A percentile compares a stretch with the other conserved stretches of the same genome.
These are phyloP conservation scores for Cutaneotrichosporon curvatum DNA, from an alignment of 1,284 basidiomycete species.

Conservation along the genomic window DNA sequence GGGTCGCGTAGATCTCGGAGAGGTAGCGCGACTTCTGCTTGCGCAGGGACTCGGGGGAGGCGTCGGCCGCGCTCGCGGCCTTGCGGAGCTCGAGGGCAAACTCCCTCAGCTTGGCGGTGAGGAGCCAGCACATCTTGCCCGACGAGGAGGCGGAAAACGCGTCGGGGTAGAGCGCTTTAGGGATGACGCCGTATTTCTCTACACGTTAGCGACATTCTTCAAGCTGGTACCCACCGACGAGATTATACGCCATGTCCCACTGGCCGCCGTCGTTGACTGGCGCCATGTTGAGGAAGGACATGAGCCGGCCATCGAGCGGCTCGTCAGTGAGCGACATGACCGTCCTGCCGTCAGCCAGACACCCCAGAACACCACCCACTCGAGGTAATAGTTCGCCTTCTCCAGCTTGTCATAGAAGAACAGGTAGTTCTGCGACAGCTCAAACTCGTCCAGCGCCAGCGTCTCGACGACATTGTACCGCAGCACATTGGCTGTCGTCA, in stretches of 20 bases:
- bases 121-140: slow-evolving; percentile 62
- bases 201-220: too few relatives aligned
- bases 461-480: slow-evolving; percentile 77
- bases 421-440: slow-evolving; percentile 79
- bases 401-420: slow-evolving; percentile 95
- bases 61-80: slow-evolving; percentile 2
- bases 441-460: slow-evolving; percentile 76
- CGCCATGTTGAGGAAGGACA: slow-evolving; percentile 66
- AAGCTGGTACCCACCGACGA: slow-evolving; percentile 52
- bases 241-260: slow-evolving; percentile 90
- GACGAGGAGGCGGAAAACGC: slow-evolving; percentile 73
- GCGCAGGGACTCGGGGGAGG: slow-evolving; percentile 19
- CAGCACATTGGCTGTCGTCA: slow-evolving; percentile 57
- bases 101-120: slow-evolving; percentile 86
- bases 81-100: slow-evolving; percentile 71
- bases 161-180: slow-evolving; percentile 76
- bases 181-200: slow-evolving; percentile 69
- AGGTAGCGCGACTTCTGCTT: slow-evolving; percentile 74
- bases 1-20: slow-evolving; percentile 76
- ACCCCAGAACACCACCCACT: slow-evolving; percentile 46
- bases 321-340: slow-evolving; percentile 74
- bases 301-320: slow-evolving; percentile 72
- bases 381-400: slow-evolving; percentile 91
- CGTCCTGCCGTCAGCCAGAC: slow-evolving; percentile 21
- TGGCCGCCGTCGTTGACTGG: slow-evolving; percentile 89